A percentile compares a stretch with the other conserved stretches of the same genome.
These are phyloP conservation scores for Neophaeococcomyces aloes DNA, from an alignment of 2,329 filamentous ascomycete genomes.

Conservation along the genomic window DNA sequence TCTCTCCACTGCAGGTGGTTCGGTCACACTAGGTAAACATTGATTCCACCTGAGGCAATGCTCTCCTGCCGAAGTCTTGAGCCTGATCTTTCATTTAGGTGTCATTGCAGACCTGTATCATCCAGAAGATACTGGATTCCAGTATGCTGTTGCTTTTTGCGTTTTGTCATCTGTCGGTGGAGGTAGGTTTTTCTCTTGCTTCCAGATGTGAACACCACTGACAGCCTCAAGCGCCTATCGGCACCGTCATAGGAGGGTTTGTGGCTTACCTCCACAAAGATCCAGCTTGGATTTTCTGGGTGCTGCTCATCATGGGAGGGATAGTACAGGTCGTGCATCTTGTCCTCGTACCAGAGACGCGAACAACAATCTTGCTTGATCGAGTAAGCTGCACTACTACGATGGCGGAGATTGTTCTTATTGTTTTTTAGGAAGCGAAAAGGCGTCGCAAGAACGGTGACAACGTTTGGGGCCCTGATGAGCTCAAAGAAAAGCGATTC, in stretches of 20 bases:
- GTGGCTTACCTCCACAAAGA: constrained; percentile 34
- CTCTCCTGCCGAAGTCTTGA: no score
- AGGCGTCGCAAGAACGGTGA: constrained; percentile 41
- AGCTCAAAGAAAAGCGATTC: constrained; percentile 47
- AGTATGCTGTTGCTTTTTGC: constrained; percentile 51
- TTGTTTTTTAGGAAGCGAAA: constrained; percentile 39
- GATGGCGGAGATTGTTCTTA: no score
- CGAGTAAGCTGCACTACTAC: constrained; percentile 13
- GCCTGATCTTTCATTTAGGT: constrained; percentile 26
- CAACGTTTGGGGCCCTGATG: constrained; percentile 54
- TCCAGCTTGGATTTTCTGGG: constrained; percentile 55
- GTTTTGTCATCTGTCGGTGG: constrained; percentile 48
- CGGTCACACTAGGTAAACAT: constrained; percentile 42
- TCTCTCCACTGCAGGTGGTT: constrained; percentile 53
- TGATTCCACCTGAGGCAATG: no score
- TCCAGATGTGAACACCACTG: no score
- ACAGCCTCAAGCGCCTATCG: constrained; percentile 36
- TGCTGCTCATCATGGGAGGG: constrained; percentile 48
- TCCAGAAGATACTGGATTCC: constrained; percentile 40
- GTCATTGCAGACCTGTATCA: constrained; percentile 56
- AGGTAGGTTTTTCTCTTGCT: no score
- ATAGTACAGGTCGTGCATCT: constrained; percentile 42
- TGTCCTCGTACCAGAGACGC: constrained; percentile 48
- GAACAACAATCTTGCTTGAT: constrained; percentile 48
- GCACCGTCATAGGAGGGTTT: constrained; percentile 46